Conservation (phyloP, 805 yeast species). For the Metschnikowia peoriensis region DNA sequence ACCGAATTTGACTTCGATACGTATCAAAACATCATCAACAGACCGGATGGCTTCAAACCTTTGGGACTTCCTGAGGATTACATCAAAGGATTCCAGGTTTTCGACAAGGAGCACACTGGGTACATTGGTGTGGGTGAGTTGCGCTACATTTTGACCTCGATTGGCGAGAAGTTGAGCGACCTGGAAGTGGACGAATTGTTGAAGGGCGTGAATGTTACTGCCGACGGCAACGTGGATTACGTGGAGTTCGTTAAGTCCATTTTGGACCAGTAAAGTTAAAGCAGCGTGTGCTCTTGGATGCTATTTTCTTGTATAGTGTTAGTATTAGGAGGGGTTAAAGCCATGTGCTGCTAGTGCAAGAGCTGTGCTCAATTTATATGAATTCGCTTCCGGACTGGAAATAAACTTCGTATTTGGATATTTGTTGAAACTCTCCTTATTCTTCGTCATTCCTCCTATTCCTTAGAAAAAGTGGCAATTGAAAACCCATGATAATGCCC, state of each 20-base stretch:
- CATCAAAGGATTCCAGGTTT: conserved; percentile 89
- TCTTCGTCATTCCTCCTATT: too few relatives aligned
- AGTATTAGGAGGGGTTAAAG: not conserved
- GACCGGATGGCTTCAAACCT: conserved; percentile 86
- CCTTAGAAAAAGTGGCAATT: too few relatives aligned
- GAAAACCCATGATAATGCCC: too few relatives aligned
- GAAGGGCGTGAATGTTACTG: conserved; percentile 90
- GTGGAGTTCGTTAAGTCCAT: conserved; percentile 92
- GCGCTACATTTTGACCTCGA: conserved; percentile 88
- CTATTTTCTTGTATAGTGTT: not conserved
- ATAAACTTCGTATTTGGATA: too few relatives aligned
- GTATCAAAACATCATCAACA: conserved; percentile 70
- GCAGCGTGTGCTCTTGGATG: too few relatives aligned
- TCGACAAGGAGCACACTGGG: conserved; percentile 94
- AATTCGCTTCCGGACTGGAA: too few relatives aligned
- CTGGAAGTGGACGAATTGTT: conserved; percentile 93
- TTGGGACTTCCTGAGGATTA: conserved; percentile 90
- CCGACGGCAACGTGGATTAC: conserved; percentile 93
- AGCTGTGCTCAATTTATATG: too few relatives aligned
- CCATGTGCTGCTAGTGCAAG: not conserved
- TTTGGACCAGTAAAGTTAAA: conserved; percentile 66
- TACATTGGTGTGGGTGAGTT: conserved; percentile 96
- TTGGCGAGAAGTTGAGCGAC: conserved; percentile 91
- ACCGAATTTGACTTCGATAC: conserved; percentile 69
- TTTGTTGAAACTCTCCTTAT: too few relatives aligned